These are phyloP conservation scores for Solanum lignicaule DNA, from an alignment of 257 asterid species.

Conservation along the genomic window DNA sequence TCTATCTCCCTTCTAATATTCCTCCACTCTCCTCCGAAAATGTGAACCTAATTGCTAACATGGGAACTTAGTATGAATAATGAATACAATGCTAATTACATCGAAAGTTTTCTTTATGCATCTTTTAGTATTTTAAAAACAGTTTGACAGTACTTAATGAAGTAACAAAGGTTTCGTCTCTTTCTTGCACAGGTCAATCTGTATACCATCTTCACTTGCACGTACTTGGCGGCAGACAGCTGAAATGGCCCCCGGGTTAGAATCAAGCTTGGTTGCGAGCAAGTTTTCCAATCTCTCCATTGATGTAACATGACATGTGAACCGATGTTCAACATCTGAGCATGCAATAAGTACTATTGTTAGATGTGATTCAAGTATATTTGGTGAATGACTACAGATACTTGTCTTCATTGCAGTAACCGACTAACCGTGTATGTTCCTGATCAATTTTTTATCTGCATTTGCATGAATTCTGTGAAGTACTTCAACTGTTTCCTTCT, in stretches of 20 bases:
- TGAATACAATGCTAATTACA: not conserved
- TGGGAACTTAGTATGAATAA: not conserved
- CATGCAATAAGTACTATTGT: not conserved
- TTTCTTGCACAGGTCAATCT: constrained; percentile 60
- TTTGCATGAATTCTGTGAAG: not conserved
- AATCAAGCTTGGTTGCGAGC: not conserved
- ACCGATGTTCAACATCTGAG: not conserved
- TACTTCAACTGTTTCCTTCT: not conserved
- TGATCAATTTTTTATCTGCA: not conserved
- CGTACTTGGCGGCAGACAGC: constrained; percentile 91
- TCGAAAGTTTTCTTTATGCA: not conserved
- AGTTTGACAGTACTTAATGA: not conserved
- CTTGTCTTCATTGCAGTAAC: not conserved
- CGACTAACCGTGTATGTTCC: not conserved
- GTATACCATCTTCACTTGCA: constrained; percentile 97
- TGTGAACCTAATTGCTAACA: not conserved
- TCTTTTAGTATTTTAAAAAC: not conserved
- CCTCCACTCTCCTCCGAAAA: not conserved
- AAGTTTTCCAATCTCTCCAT: not conserved
- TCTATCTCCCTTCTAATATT: constrained; percentile 1
- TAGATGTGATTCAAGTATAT: not conserved
- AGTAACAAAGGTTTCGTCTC: not conserved
- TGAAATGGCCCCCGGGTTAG: constrained; percentile 98
- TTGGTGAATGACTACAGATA: not conserved
- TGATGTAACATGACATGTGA: not conserved